A percentile compares a stretch with the other conserved stretches of the same genome.
Evolutionary conservation across 495 filamentous ascomycete genomes (phyloP).

Genomic region (Thermothielavioides terrestris): DNA sequence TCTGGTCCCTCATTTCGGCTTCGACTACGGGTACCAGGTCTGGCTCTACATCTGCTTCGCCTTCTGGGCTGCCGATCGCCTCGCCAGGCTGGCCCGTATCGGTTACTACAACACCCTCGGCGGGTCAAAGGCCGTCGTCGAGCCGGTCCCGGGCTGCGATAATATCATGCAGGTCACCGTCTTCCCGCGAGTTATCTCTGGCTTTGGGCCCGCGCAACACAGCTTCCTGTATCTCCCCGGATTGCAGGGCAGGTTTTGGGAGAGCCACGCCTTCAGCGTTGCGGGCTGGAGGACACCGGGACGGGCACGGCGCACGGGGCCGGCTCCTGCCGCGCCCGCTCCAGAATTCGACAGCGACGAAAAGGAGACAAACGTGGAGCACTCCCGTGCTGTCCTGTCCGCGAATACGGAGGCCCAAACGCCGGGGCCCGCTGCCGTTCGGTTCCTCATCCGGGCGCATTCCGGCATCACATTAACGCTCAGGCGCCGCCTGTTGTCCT

Average conservation of each 20-base stretch:
- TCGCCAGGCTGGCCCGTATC: background rate
- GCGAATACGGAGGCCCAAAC: too few relatives aligned
- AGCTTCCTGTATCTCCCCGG: background rate
- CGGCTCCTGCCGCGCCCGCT: too few relatives aligned
- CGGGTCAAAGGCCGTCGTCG: background rate
- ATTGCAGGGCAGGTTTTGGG: background rate
- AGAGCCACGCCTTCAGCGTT: background rate
- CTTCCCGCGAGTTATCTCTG: background rate
- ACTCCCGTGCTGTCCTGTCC: too few relatives aligned
- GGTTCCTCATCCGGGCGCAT: background rate
- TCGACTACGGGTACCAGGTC: background rate
- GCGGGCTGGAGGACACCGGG: background rate
- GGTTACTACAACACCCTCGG: background rate
- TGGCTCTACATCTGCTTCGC: background rate
- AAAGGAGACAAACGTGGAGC: too few relatives aligned
- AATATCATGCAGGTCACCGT: background rate
- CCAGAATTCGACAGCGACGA: too few relatives aligned
- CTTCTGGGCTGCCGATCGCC: background rate
- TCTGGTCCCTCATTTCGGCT: background rate
- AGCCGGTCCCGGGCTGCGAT: background rate
- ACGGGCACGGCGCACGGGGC: too few relatives aligned
- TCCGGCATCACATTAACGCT: background rate
- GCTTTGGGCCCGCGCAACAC: background rate
- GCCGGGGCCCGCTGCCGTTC: too few relatives aligned
- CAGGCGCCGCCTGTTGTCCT: background rate